Percentiles rank a stretch among this genome's conserved stretches.
Conservation (phyloP, 2,329 filamentous ascomycete species). For the Shiraia sp. region DNA sequence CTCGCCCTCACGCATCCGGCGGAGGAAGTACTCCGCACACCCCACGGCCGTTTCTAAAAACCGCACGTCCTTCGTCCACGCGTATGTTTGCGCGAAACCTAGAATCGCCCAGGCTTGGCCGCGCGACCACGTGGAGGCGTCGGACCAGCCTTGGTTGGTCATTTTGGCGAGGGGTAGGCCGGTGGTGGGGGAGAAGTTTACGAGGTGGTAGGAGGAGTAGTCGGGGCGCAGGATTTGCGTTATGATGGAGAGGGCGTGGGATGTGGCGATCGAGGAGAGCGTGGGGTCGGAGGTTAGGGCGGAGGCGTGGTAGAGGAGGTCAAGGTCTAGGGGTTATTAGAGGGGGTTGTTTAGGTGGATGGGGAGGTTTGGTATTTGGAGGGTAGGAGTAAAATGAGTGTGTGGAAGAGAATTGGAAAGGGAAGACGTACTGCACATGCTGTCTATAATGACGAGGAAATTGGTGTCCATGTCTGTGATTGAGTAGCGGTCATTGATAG, state of each 20-base stretch:
- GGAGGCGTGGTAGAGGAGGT: slow-evolving; percentile 45
- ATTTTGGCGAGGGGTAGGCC: slow-evolving; percentile 52
- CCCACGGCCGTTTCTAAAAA: slow-evolving; percentile 52
- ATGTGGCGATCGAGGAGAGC: slow-evolving; percentile 44
- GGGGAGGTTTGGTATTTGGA: too few species aligned
- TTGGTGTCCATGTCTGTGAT: slow-evolving; percentile 43
- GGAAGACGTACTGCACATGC: slow-evolving; percentile 42
- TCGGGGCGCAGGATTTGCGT: slow-evolving; percentile 40
- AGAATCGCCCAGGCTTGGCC: slow-evolving; percentile 57
- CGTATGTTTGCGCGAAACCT: slow-evolving; percentile 53
- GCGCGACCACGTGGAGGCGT: slow-evolving; percentile 52
- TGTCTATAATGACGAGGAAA: slow-evolving; percentile 50
- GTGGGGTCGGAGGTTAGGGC: slow-evolving; percentile 31
- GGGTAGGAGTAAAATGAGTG: not conserved
- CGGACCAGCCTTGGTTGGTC: slow-evolving; percentile 54
- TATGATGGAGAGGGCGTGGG: slow-evolving; percentile 45
- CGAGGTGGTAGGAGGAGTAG: slow-evolving; percentile 49
- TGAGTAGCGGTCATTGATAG: slow-evolving; percentile 41
- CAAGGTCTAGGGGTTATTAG: slow-evolving; percentile 35
- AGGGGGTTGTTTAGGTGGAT: not conserved
- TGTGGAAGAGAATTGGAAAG: not conserved
- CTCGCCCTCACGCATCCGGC: slow-evolving; percentile 42
- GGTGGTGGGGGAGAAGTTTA: slow-evolving; percentile 51
- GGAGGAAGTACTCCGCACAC: slow-evolving; percentile 53
- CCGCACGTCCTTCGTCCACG: slow-evolving; percentile 50